phyloP scores from a whole-genome alignment of 176 grass and related monocot species.

The Chrysopogon serrulatus region DNA sequence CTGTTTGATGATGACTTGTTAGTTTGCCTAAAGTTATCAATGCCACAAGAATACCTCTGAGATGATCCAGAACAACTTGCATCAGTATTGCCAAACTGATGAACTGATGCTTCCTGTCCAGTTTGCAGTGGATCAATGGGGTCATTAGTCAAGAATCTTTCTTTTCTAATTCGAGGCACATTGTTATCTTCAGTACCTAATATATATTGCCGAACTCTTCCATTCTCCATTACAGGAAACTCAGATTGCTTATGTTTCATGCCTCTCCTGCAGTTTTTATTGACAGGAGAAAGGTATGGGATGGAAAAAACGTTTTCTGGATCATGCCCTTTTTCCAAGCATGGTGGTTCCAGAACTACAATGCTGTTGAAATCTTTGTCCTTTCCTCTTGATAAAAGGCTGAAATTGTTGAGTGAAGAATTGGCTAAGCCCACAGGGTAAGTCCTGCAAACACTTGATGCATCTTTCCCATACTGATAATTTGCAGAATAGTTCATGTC shows the following conservation, averaged over 20 bases:
- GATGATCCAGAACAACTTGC: conserved; percentile 10
- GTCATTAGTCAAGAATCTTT: conserved; percentile 12
- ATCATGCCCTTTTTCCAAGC: conserved; percentile 27
- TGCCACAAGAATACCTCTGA: conserved; percentile 9
- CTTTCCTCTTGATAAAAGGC: conserved; percentile 5
- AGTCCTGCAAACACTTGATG: conserved; percentile 5
- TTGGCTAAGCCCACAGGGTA: conserved; percentile 30
- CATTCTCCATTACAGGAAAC: conserved; percentile 23
- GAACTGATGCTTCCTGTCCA: conserved; percentile 20
- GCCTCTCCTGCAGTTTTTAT: conserved; percentile 25
- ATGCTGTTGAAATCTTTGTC: conserved; percentile 28
- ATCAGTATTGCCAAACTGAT: conserved; percentile 16
- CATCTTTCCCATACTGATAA: conserved; percentile 21
- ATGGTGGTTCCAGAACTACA: conserved; percentile 50
- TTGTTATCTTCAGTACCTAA: conserved; percentile 12
- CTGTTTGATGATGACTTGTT: conserved; percentile 20
- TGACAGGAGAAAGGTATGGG: conserved; percentile 17
- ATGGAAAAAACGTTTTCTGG: conserved; percentile 26
- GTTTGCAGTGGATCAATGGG: conserved; percentile 3
- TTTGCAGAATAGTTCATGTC: conserved; percentile 35
- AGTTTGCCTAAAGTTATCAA: conserved; percentile 20
- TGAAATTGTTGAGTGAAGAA: conserved; percentile 29
- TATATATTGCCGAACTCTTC: conserved; percentile 18
- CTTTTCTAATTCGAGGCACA: conserved; percentile 5
- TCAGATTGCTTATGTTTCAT: conserved; percentile 24